Evolutionary conservation across 2,329 filamentous ascomycete species (phyloP), one percentile per base, ranked within the genome.

Genomic region (Cladosporium cucumerinum): DNA sequence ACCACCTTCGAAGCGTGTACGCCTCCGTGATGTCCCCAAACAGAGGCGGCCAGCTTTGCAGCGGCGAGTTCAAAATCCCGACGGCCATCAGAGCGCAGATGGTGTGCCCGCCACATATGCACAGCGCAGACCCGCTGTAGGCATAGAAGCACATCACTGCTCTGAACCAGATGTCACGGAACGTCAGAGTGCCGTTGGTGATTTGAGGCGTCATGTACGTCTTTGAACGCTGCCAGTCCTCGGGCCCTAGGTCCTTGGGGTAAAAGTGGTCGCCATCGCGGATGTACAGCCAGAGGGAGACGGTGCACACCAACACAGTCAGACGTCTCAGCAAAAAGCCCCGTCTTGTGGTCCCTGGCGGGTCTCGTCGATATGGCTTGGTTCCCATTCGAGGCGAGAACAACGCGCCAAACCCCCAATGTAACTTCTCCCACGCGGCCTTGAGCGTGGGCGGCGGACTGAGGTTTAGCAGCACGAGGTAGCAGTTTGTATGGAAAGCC

Each of bases 351-450:
- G 34, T 64, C 21, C 11, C 26, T 43, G 39, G 61, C 16, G 61
- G 61, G n/a, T 58, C 54, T 16, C 28, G 39, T 16, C 54, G 61
- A 43, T 64, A 36, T n/a, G 55, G 54, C 49, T 64, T 57, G 6
- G 46, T 52, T 25, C 61, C 61, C 61, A 59, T 64, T 14, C 61
- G 54, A 21, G 61, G 61, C 14, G 61, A 64, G 30, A 64, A 64
- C 16, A 64, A 32, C 32, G 61, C 61, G 34, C 59, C 59, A 14
- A 51, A 26, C 6, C 54, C 54, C 61, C 61, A 64, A 18, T 51
- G 61, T 26, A 64, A 23, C 18, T 59, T 64, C 10, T 51, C 23
- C 30, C 34, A n/a, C 3, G 61, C 25, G 14, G 26, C 26, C 16
- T 23, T 52, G 8, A 59, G 43, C 5, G 36, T 39, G 21, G 55